Base-by-base conservation (phyloP, 1,139 yeast genomes). In the Taphrina wiesneri region DNA sequence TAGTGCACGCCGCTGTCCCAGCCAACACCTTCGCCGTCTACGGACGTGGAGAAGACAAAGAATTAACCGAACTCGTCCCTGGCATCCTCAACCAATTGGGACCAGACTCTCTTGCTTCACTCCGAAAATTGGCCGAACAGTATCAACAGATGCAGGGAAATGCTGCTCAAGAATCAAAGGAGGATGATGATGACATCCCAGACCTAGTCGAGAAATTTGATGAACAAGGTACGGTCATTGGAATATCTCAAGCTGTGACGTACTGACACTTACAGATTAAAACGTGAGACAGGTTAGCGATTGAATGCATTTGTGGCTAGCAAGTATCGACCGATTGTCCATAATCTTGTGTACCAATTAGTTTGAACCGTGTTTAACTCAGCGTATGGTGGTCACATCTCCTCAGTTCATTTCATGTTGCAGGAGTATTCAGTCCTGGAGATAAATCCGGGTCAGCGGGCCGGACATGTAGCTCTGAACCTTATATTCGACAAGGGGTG, bases 41-140 rank as follows among this genome's bases (percentile, higher is more conserved):
- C 79, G 99, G 99, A 79, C 86, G 86, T 81, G 91, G 96, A 71
- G 96, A 90, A 80, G 96, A 90, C 81, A 92, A 91, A 86, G 86
- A 86, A 73, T 85, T 93, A 75, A 88, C 95, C 74, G 97, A 92
- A 77, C 86, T 93, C 81, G 86, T 93, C 75, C 99, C 98, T 76
- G 90, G 86, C 80, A 90, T 93, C 80, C 86, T 93, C 78, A 93
- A 96, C 74, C 97, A 93, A 83, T 85, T 93, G 81, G 97, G 98
- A 75, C 90, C 96, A 74, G 98, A 93, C 81, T 90, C 95, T 81
- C 86, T 91, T 78, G 90, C 88, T 77, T 87, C 90, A 79, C 85
- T 93, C 79, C 86, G 90, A 77, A 85, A 88, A 81, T 84, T 93
- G 79, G 97, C 97, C 71, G 91, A 89, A 79, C 92, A 89, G 79